phyloP scores from a whole-genome alignment of 306 rosid species.

The Prunus dulcis region DNA sequence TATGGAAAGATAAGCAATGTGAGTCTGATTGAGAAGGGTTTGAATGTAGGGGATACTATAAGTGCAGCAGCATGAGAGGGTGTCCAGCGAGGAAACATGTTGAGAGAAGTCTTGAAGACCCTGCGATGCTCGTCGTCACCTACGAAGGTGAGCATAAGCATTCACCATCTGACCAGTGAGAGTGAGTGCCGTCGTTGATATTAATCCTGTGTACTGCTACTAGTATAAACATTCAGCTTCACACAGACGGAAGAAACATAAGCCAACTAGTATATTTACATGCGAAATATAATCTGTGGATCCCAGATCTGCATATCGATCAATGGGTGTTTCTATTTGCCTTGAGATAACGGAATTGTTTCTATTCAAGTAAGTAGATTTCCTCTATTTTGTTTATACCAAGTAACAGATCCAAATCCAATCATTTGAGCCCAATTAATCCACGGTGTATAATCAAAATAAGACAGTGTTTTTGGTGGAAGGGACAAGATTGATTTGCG shows the following conservation, averaged over 20 bases:
- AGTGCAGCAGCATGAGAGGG: conserved; percentile 99
- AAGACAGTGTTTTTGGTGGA: no score
- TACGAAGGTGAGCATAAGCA: conserved; percentile 96
- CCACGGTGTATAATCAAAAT: no score
- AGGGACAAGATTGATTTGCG: no score
- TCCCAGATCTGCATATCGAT: background rate
- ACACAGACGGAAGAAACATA: no score
- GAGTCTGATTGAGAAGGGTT: background rate
- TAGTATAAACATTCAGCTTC: background rate
- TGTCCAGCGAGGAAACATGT: conserved; percentile 98
- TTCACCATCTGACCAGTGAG: conserved; percentile 29
- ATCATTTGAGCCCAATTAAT: no score
- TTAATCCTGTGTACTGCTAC: no score
- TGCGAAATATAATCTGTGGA: background rate
- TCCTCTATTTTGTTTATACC: no score
- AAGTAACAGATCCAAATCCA: no score
- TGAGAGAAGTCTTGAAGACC: conserved; percentile 83
- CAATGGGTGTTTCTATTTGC: background rate
- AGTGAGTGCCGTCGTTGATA: conserved; percentile 5
- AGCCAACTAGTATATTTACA: background rate
- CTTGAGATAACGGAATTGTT: no score
- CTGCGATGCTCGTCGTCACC: conserved; percentile 86
- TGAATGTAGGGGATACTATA: conserved; percentile 80
- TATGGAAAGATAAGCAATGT: background rate
- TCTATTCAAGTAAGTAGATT: no score